These are phyloP conservation scores for Talaromyces sp. DNA, from an alignment of 2,329 filamentous ascomycete species.

Conservation along the genomic window DNA sequence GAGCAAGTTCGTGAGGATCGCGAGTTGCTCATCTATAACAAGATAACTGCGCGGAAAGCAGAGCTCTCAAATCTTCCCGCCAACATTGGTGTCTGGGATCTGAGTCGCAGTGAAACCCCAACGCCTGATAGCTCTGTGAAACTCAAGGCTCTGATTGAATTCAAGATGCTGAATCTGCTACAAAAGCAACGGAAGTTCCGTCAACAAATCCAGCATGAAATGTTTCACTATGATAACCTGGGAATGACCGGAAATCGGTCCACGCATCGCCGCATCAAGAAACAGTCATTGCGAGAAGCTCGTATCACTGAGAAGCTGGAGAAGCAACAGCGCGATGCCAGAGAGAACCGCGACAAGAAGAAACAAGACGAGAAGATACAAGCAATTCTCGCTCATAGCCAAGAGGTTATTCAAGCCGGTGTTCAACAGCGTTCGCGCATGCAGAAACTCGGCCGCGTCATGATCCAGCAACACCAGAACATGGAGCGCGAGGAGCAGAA, in stretches of 20 bases:
- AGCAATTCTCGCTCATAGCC: conserved; percentile 74
- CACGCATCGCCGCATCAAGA: conserved; percentile 90
- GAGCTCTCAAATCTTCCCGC: conserved; percentile 79
- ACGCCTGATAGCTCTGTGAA: conserved; percentile 77
- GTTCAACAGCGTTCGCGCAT: conserved; percentile 65
- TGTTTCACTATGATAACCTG: conserved; percentile 92
- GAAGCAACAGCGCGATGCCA: conserved; percentile 95
- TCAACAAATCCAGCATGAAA: conserved; percentile 80
- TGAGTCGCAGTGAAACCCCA: conserved; percentile 59
- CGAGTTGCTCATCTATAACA: conserved; percentile 83
- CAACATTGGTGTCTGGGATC: conserved; percentile 83
- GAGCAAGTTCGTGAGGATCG: conserved; percentile 80
- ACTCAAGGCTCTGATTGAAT: conserved; percentile 85
- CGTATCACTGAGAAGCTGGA: conserved; percentile 98
- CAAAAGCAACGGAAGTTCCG: conserved; percentile 82
- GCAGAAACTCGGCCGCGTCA: conserved; percentile 81
- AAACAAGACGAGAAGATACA: conserved; percentile 90
- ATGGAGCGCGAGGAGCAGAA: conserved; percentile 99
- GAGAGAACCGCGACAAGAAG: conserved; percentile 95
- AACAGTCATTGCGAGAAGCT: conserved; percentile 89
- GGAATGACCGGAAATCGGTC: conserved; percentile 95
- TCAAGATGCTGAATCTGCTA: conserved; percentile 84
- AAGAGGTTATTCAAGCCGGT: conserved; percentile 67
- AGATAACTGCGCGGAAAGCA: conserved; percentile 75
- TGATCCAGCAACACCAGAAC: conserved; percentile 84